A percentile compares a stretch with the other conserved stretches of the same genome.
These are phyloP conservation scores for Eucalyptus lansdowneana DNA, from an alignment of 345 rosid genomes.

Conservation along the genomic window DNA sequence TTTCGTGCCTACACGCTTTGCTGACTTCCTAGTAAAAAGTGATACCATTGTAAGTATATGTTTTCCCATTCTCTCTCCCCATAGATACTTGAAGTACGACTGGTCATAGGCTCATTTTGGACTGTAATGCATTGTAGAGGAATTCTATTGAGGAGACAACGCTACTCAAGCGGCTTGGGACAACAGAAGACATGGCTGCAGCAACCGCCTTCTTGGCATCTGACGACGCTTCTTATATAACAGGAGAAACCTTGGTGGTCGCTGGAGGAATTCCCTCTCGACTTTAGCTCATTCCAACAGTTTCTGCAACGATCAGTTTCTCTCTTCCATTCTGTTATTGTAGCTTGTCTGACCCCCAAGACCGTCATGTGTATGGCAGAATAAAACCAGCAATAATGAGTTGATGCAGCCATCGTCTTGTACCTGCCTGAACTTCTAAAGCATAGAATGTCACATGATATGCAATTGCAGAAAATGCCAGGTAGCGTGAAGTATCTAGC, in stretches of 20 bases:
- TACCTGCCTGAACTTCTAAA: not conserved
- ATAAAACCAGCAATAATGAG: not conserved
- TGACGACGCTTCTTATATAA: slow-evolving; percentile 63
- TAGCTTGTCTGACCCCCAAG: not conserved
- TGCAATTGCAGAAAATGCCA: not conserved
- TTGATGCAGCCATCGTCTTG: not conserved
- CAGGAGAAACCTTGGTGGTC: slow-evolving; percentile 73
- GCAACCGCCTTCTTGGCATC: slow-evolving; percentile 74
- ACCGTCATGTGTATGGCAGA: not conserved
- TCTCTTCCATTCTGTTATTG: not conserved
- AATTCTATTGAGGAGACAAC: slow-evolving; percentile 33
- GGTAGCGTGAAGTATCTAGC: not conserved
- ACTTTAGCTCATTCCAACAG: slow-evolving; percentile 16
- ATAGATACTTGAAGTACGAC: not conserved
- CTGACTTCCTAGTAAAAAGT: slow-evolving; percentile 36
- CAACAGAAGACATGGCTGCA: slow-evolving; percentile 67
- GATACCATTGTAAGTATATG: slow-evolving; percentile 32
- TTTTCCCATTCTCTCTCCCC: not conserved
- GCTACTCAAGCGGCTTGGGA: slow-evolving; percentile 62
- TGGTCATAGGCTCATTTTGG: not conserved
- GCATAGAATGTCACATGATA: not conserved
- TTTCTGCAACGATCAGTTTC: not conserved
- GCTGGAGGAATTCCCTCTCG: slow-evolving; percentile 79
- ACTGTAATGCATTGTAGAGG: slow-evolving; percentile 21
- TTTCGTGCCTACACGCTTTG: slow-evolving; percentile 79